Evolutionary conservation across 371 early-diverging fungal genomes (phyloP), one percentile per base, ranked within the genome.

Genomic region (Saksenaea oblongispora): DNA sequence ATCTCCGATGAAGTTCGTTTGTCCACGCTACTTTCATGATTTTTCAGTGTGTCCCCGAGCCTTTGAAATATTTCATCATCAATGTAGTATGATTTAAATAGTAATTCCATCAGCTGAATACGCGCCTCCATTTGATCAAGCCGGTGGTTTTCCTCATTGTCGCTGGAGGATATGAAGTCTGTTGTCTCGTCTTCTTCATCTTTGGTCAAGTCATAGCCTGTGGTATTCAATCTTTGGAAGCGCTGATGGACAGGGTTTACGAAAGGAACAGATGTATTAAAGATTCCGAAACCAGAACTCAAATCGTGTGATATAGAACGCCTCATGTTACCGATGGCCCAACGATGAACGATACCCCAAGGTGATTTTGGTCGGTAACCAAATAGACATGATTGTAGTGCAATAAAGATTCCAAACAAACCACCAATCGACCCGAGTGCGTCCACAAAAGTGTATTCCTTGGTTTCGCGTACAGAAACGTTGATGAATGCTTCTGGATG

Each of bases 71-170:
- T n/a, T 57, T 56, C 57, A 47, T 56, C 57, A 42, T 63, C 63
- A 10, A 63, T 24, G 14, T 63, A 63, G 17, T 63, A 63, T 11
- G 34, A 54, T 37, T 56, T 63, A 42, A 63, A 56, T 10, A 63
- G 9, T 9, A 63, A 11, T 31, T 63, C 63, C 26, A 63, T 14
- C 0, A 47, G 47, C 13, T 17, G 42, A 0, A 13, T 9, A 22
- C 58, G 17, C 22, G 24, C 27, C 41, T 58, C 37, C 22, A 47
- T 15, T 5, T 22, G 22, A 18, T 47, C 22, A 3, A 22, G 2
- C 8, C 47, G 47, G 15, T 18, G 22, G 47, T 10, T 7, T 15
- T 3, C 24, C 8, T 31, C 31, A 7, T 31, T 31, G 7, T 31
- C 31, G 31, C 31, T 31, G 31, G 31, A n/a, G n/a, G n/a, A n/a